Percentiles rank a stretch among this genome's conserved stretches.
Conservation (phyloP, 768 basidiomycete genomes). For the Phanerochaete sordida region DNA sequence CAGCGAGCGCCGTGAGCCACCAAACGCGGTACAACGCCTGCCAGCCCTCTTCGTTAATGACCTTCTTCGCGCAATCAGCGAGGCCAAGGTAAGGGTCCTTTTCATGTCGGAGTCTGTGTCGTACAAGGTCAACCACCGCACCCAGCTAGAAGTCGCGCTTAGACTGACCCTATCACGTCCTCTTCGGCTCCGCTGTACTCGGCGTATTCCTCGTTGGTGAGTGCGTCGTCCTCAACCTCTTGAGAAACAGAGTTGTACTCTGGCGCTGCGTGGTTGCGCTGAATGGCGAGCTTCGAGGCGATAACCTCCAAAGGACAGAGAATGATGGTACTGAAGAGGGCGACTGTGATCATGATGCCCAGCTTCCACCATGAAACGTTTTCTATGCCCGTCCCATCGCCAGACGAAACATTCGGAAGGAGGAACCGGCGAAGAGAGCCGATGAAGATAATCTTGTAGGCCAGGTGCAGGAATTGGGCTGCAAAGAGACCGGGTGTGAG, state of each 20-base stretch:
- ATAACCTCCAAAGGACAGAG: conserved; percentile 82
- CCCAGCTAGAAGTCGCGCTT: not conserved
- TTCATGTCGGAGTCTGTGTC: conserved; percentile 62
- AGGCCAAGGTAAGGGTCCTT: conserved; percentile 77
- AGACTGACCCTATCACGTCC: conserved; percentile 77
- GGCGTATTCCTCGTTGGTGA: conserved; percentile 59
- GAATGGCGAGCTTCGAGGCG: conserved; percentile 72
- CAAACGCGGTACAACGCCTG: conserved; percentile 74
- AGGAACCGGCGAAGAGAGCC: conserved; percentile 48
- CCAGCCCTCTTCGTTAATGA: conserved; percentile 77
- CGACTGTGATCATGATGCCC: conserved; percentile 53
- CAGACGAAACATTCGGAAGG: conserved; percentile 47
- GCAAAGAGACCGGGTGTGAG: conserved; percentile 66
- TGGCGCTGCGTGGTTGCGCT: conserved; percentile 75
- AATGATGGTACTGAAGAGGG: conserved; percentile 51
- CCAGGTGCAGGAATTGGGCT: conserved; percentile 40
- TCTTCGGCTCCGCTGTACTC: conserved; percentile 73
- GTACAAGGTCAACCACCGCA: conserved; percentile 4
- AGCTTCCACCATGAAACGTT: conserved; percentile 50
- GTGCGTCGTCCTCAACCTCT: conserved; percentile 64
- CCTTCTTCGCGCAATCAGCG: conserved; percentile 71
- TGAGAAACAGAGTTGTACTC: conserved; percentile 74
- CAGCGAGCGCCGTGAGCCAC: conserved; percentile 77
- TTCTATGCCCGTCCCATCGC: conserved; percentile 26
- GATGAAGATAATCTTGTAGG: conserved; percentile 42